Base-by-base conservation (phyloP, 2,329 filamentous ascomycete species). In the Neoascochyta sp. region DNA sequence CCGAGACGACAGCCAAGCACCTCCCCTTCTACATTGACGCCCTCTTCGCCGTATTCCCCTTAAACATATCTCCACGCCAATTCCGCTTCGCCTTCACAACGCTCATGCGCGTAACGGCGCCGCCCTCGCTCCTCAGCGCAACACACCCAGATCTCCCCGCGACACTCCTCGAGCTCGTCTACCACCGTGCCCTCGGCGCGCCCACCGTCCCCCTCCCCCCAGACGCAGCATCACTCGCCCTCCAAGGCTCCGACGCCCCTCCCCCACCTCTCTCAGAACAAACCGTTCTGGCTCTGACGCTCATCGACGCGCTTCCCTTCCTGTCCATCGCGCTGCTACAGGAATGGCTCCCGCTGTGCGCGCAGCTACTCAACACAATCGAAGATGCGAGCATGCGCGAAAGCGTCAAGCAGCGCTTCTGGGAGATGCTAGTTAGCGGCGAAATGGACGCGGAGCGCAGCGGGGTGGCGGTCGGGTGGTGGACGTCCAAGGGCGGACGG, bases 391-490 rank as follows among this genome's bases (percentile, higher is more conserved):
- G 51, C 4, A 77, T 89, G 68, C 73, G 80, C 23, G 73, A 80
- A 25, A 67, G 70, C 3, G 85, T 81, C 20, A 79, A 80, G 53
- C 73, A 78, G 41, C 71, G 87, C 27, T 83, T 93, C 60, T 88
- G 85, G 80, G 81, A 92, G 35, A 74, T 87, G 3, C 64, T 95
- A 7, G 81, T 81, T 22, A 80, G 75, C 47, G 87, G 87, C 3
- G 87, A 94, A 65, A 83, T 95, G 78, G 88, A 95, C 62, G 81
- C 93, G 14, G 85, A 93, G 56, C 75, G 87, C 37, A 82, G 86
- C 5, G 78, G 81, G 22, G 73, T 84, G 17, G 87, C 83, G 27
- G 83, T 94, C 11, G 77, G 78, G 2, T 95, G 89, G 89, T 95
- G 89, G 89, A 84, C 80, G 64, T 65, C 77, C 58, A 59, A 74